Conservation (phyloP, 768 basidiomycete genomes). For the Trametes coccinea region DNA sequence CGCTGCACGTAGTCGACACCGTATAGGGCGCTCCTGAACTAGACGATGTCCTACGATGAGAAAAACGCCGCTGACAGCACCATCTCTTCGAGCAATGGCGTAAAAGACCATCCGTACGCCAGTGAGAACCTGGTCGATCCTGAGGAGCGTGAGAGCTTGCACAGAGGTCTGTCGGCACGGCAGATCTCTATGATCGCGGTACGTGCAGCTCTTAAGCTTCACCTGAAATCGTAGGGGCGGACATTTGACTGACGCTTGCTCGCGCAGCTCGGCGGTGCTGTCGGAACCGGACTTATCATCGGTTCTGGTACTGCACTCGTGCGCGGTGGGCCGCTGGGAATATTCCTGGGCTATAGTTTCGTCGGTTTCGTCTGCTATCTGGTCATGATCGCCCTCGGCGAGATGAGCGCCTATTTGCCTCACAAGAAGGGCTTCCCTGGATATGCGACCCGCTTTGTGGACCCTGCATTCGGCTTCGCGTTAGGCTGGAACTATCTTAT, state of each 20-base stretch:
- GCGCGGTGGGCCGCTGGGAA: conserved; percentile 55
- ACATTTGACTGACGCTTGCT: background rate
- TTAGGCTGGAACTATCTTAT: conserved; percentile 65
- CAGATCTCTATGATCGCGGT: conserved; percentile 44
- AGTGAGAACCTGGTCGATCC: conserved; percentile 25
- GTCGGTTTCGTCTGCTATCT: conserved; percentile 60
- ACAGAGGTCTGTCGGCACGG: conserved; percentile 35
- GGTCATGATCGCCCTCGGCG: conserved; percentile 52
- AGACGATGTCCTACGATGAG: conserved; percentile 17
- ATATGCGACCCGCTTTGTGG: conserved; percentile 64
- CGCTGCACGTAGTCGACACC: background rate
- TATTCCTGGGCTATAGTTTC: conserved; percentile 43
- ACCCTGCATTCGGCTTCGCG: conserved; percentile 69
- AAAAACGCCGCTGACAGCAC: background rate
- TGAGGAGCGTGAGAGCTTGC: conserved; percentile 33
- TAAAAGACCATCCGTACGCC: conserved; percentile 18
- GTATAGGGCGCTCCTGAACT: background rate
- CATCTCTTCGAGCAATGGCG: background rate
- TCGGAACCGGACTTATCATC: conserved; percentile 37
- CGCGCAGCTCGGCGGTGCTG: conserved; percentile 35
- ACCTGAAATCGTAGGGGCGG: background rate
- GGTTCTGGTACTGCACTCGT: conserved; percentile 58
- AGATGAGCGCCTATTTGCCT: conserved; percentile 45
- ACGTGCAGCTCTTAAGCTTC: conserved; percentile 3
- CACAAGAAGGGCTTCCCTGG: conserved; percentile 61